Evolutionary conservation across 2,329 filamentous ascomycete genomes (phyloP).

Genomic region (Colletotrichum sp.): DNA sequence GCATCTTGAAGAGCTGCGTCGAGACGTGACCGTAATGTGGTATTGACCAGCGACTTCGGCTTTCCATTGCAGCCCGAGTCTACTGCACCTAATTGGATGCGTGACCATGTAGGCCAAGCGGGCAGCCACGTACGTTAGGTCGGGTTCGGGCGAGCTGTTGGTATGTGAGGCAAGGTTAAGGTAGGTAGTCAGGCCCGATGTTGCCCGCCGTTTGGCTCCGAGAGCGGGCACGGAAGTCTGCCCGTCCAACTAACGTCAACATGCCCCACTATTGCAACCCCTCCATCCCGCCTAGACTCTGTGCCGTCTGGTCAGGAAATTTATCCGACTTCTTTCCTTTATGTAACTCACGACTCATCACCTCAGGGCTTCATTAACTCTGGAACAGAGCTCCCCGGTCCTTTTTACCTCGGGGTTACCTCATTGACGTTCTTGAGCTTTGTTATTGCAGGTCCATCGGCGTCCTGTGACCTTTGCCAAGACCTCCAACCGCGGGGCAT

Average conservation of each 20-base stretch:
- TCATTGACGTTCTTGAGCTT: not conserved
- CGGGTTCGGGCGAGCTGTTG: not conserved
- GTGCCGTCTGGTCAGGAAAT: not conserved
- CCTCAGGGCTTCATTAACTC: not conserved
- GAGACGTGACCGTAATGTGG: not conserved
- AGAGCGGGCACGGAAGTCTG: slow-evolving; percentile 8
- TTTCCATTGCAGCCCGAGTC: not conserved
- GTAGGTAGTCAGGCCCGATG: not conserved
- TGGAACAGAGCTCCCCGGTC: not conserved
- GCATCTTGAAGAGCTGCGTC: not conserved
- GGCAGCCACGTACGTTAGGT: not conserved
- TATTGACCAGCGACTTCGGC: not conserved
- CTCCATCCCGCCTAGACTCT: not conserved
- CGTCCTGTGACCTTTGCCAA: not conserved
- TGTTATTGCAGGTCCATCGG: not conserved
- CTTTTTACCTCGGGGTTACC: not conserved
- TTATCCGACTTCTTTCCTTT: not conserved
- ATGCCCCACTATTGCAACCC: slow-evolving; percentile 17
- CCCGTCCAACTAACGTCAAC: slow-evolving; percentile 12
- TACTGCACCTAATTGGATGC: not conserved
- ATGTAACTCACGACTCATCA: slow-evolving; percentile 9
- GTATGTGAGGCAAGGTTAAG: not conserved
- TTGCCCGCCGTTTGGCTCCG: slow-evolving; percentile 11
- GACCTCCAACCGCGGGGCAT: not conserved
- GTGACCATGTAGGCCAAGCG: not conserved